These are phyloP conservation scores for Hyaloscypha variabilis DNA, from an alignment of 495 filamentous ascomycete genomes.

Conservation along the genomic window DNA sequence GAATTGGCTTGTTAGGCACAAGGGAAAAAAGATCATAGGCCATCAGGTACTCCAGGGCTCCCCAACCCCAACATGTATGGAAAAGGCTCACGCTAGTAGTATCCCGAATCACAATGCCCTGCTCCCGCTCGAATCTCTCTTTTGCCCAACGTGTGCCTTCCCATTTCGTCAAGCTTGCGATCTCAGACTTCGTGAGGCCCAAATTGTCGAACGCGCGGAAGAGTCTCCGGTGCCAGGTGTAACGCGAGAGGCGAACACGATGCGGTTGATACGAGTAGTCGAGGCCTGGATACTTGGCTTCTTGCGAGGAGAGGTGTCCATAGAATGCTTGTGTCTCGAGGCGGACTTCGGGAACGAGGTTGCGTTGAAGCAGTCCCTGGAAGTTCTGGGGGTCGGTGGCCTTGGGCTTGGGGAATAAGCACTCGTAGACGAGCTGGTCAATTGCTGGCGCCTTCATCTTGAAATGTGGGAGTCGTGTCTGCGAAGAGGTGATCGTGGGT, in stretches of 20 bases:
- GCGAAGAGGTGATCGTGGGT: conserved; percentile 14
- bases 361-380: conserved; percentile 51
- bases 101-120: conserved; percentile 71
- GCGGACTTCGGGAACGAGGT: conserved; percentile 88
- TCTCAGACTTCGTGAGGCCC: conserved; percentile 74
- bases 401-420: conserved; percentile 55
- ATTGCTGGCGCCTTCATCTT: conserved; percentile 55
- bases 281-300: conserved; percentile 89
- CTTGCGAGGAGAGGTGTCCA: conserved; percentile 78
- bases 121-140: conserved; percentile 80
- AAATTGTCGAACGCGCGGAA: conserved; percentile 84
- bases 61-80: neutral
- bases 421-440: conserved; percentile 57
- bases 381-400: conserved; percentile 53
- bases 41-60: neutral
- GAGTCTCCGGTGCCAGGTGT: conserved; percentile 76
- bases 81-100: conserved; percentile 58
- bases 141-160: conserved; percentile 92
- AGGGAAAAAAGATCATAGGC: neutral
- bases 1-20: neutral
- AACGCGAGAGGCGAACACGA: conserved; percentile 81
- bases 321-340: conserved; percentile 85
- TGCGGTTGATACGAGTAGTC: conserved; percentile 83
- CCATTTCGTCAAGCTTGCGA: conserved; percentile 81
- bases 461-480: neutral